Evolutionary conservation across 768 basidiomycete species (phyloP).

Genomic region (Lactarius sp.): DNA sequence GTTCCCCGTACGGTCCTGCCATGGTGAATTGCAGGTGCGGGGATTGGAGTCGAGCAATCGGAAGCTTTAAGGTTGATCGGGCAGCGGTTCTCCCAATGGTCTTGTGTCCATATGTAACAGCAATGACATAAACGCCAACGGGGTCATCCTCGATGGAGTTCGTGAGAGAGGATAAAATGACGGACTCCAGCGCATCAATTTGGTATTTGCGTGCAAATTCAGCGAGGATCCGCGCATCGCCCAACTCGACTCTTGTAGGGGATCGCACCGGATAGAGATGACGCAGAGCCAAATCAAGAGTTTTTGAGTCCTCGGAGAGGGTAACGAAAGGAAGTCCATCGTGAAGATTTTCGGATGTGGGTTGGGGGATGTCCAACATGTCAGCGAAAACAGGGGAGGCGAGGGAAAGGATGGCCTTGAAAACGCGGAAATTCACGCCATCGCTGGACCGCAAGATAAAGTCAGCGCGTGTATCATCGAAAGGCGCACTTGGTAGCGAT

Average conservation of each 20-base stretch:
- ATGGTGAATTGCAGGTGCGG: neutral
- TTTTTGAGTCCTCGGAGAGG: constrained; percentile 9
- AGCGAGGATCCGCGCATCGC: neutral
- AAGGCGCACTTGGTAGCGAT: neutral
- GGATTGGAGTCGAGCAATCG: neutral
- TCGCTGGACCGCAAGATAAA: constrained; percentile 12
- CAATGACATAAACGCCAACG: constrained; percentile 18
- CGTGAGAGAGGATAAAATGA: neutral
- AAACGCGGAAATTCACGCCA: constrained; percentile 13
- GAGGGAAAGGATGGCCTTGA: constrained; percentile 16
- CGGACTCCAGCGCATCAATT: neutral
- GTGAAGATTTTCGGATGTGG: neutral
- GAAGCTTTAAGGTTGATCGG: neutral
- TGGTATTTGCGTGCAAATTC: constrained; percentile 22
- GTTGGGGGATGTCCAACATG: constrained; percentile 13
- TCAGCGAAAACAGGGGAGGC: constrained; percentile 11
- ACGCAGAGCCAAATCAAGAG: constrained; percentile 15
- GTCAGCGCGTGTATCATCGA: neutral
- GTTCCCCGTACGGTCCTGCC: neutral
- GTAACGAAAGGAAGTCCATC: neutral
- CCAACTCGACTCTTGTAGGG: neutral
- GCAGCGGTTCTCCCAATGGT: neutral
- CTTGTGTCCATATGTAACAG: neutral
- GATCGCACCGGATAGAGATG: constrained; percentile 15
- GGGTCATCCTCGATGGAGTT: constrained; percentile 9